phyloP scores from a whole-genome alignment of 2,329 filamentous ascomycete species.

The Neurospora crassa region DNA sequence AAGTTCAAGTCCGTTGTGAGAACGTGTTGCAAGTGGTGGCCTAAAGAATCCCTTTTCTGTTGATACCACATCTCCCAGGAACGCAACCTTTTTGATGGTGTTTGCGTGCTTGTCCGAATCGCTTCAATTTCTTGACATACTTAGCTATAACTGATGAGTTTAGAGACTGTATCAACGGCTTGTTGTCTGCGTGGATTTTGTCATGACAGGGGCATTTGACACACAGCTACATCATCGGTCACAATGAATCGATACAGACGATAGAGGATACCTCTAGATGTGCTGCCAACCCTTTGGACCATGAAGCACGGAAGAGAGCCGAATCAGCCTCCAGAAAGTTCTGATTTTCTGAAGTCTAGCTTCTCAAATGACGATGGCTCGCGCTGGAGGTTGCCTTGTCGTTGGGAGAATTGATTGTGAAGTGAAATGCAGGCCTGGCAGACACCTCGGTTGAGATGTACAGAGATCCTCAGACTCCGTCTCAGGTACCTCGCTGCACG shows the following conservation, averaged over 20 bases:
- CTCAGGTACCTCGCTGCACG: not conserved
- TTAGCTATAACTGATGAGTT: not conserved
- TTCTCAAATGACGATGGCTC: not conserved
- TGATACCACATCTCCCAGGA: not conserved
- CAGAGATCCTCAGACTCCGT: not conserved
- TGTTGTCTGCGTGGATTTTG: not conserved
- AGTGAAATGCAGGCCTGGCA: not conserved
- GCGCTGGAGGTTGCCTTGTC: not conserved
- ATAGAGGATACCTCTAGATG: not conserved
- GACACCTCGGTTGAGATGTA: not conserved
- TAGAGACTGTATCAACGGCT: not conserved
- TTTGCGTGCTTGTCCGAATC: not conserved
- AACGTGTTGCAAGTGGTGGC: not conserved
- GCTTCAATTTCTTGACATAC: not conserved
- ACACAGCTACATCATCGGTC: not conserved
- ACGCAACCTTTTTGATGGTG: not conserved
- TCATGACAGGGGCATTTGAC: not conserved
- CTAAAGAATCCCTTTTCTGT: not conserved
- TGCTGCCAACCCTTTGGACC: not conserved
- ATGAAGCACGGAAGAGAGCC: not conserved
- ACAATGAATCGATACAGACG: not conserved
- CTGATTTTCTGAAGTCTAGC: not conserved
- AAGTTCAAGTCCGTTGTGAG: not conserved
- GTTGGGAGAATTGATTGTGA: not conserved
- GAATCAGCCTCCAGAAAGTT: not conserved